Evolutionary conservation across 495 filamentous ascomycete species (phyloP), one percentile per base, ranked within the genome.

Genomic region (Xylaria palmicola): DNA sequence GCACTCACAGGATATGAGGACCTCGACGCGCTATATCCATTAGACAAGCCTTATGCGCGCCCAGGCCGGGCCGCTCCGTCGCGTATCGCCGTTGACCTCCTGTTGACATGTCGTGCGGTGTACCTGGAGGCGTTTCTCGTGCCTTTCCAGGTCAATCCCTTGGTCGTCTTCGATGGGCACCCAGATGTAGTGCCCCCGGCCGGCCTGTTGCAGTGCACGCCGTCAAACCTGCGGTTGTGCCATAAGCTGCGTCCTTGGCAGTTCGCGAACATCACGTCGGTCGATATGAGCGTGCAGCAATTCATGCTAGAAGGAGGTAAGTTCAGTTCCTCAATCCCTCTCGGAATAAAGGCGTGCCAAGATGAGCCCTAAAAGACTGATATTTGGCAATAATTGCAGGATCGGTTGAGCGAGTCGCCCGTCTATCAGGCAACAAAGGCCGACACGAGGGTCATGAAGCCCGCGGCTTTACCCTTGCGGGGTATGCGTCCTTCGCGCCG

Each of bases 71-170:
- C 69, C 13, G 69, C 57, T 1, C 62, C 53, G 1, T 39, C 62
- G 36, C 64, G 65, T 29, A 40, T 69, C 12, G 62, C 52, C 3
- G 44, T 67, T 24, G 36, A 53, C 7, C 60, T 71, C 4, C 48
- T 71, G 20, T 52, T 30, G 27, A 72, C 67, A 1, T 72, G 69
- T 45, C 66, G 64, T 7, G 67, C 69, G 4, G 36, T 69, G 32
- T 72, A 72, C 36, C 54, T 72, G 22, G 69, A 72, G 24, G 39
- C 67, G 6, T 72, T 63, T 26, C 60, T 72, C 9, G 62, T 48
- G 6, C 69, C 69, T 3, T 72, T 72, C 27, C 64, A 65, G 12
- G 56, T 69, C 19, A 71, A 71, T 43, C 57, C 68, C 3, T 44
- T 71, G 40, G 40, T 49, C n/a, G 34, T 69, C 4, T 65, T 64